phyloP scores from a whole-genome alignment of 306 rosid genomes.

The Dalbergia cultrata region DNA sequence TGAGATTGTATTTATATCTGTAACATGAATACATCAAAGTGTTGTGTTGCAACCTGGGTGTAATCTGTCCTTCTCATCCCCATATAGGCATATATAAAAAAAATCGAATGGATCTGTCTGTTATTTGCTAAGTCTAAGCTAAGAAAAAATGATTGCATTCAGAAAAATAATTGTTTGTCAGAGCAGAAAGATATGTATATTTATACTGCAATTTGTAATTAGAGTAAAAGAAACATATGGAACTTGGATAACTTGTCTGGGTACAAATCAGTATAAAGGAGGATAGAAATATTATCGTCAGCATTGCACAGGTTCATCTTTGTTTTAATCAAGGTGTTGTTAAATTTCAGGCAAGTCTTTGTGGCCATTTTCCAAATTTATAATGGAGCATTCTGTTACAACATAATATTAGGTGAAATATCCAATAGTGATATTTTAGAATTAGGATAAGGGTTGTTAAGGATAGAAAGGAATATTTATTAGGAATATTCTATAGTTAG shows the following conservation, averaged over 20 bases:
- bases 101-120: constrained; percentile 1
- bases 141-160: constrained; percentile 1
- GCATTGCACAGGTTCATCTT: background rate
- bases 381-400: constrained; percentile 1
- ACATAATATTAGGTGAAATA: too few relatives aligned
- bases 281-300: constrained; percentile 19
- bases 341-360: constrained; percentile 16
- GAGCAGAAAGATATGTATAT: constrained; percentile 13
- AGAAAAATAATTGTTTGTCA: constrained; percentile 14
- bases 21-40: constrained; percentile 16
- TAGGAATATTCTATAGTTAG: too few relatives aligned
- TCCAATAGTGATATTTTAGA: too few relatives aligned
- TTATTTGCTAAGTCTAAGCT: constrained; percentile 24
- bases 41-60: constrained; percentile 30
- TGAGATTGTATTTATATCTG: constrained; percentile 34
- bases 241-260: constrained; percentile 5
- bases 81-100: background rate
- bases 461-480: too few relatives aligned
- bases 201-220: constrained; percentile 5
- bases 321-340: constrained; percentile 36
- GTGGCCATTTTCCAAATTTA: background rate
- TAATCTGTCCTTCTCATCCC: constrained; percentile 21
- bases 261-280: constrained; percentile 11
- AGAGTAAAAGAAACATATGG: constrained; percentile 16
- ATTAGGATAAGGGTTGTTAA: too few relatives aligned